Conservation (phyloP, 768 basidiomycete genomes). For the Hypsizygus marmoreus region DNA sequence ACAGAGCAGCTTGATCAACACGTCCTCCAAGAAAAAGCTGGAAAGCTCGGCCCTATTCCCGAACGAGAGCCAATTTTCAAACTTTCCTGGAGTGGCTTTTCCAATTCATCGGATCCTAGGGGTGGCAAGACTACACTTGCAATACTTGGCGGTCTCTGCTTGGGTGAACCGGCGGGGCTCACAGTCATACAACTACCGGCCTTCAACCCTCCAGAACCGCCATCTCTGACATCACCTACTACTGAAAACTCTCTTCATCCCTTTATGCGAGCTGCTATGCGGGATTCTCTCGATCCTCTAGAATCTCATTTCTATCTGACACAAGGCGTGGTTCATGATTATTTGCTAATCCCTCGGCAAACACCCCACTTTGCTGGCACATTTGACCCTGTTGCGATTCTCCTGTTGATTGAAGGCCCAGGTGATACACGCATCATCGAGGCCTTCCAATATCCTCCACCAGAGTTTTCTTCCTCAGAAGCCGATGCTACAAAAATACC, state of each 20-base stretch:
- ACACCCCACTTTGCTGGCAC: conserved; percentile 69
- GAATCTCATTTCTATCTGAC: conserved; percentile 62
- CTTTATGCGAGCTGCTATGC: conserved; percentile 62
- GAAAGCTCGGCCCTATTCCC: conserved; percentile 13
- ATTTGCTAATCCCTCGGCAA: conserved; percentile 68
- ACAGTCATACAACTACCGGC: conserved; percentile 70
- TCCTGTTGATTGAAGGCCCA: conserved; percentile 58
- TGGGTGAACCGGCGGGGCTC: conserved; percentile 57
- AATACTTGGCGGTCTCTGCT: conserved; percentile 74
- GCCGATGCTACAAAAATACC: conserved; percentile 5
- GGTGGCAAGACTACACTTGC: conserved; percentile 74
- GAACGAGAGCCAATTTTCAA: conserved; percentile 82
- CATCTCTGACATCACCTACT: conserved; percentile 34
- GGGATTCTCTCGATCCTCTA: conserved; percentile 52
- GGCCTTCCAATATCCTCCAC: conserved; percentile 75
- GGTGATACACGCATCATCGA: conserved; percentile 53
- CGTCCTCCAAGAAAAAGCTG: conserved; percentile 23
- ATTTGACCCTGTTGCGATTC: conserved; percentile 69
- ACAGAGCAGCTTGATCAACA: conserved; percentile 45
- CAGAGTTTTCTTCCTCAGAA: conserved; percentile 29
- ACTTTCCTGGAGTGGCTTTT: conserved; percentile 79
- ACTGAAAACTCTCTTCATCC: conserved; percentile 37
- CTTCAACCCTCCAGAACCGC: conserved; percentile 56
- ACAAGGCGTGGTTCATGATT: conserved; percentile 69
- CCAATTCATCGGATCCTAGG: conserved; percentile 62